A percentile compares a stretch with the other conserved stretches of the same genome.
Evolutionary conservation across 768 basidiomycete genomes (phyloP).

Genomic region (Lactarius hatsudake): DNA sequence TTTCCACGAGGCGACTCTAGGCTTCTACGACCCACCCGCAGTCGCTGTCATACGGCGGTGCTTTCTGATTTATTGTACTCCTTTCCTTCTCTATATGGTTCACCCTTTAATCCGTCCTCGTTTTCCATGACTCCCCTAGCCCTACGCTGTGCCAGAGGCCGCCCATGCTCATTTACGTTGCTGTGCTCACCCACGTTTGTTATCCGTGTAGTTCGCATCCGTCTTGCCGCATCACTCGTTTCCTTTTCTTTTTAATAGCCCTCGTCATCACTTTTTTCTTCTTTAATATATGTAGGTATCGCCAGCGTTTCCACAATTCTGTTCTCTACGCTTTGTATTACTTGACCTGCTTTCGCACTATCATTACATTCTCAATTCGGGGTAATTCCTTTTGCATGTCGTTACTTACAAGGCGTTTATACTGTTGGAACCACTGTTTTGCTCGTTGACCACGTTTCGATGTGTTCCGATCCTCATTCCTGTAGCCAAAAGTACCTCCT

Average conservation of each 20-base stretch:
- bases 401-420: slow-evolving; percentile 3
- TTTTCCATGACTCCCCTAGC: slow-evolving; percentile 7
- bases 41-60: slow-evolving; percentile 12
- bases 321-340: slow-evolving; percentile 20
- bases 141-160: slow-evolving; percentile 13
- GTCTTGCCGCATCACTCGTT: slow-evolving; percentile 23
- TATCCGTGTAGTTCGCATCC: slow-evolving; percentile 25
- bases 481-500: background rate
- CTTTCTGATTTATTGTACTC: slow-evolving; percentile 15
- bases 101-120: slow-evolving; percentile 17
- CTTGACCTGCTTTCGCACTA: background rate
- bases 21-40: slow-evolving; percentile 19
- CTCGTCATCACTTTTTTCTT: slow-evolving; percentile 10
- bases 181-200: slow-evolving; percentile 25
- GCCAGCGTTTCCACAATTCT: slow-evolving; percentile 13
- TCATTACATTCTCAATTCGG: slow-evolving; percentile 5
- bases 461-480: background rate
- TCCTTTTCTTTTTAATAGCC: slow-evolving; percentile 17
- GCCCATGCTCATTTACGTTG: slow-evolving; percentile 21
- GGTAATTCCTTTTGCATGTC: slow-evolving; percentile 15
- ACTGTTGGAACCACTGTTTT: background rate
- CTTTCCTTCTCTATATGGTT: background rate
- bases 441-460: background rate
- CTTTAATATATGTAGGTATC: slow-evolving; percentile 20
- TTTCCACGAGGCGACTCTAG: slow-evolving; percentile 27